Conservation (phyloP, 2,329 filamentous ascomycete species). For the Hypomyces perniciosus region DNA sequence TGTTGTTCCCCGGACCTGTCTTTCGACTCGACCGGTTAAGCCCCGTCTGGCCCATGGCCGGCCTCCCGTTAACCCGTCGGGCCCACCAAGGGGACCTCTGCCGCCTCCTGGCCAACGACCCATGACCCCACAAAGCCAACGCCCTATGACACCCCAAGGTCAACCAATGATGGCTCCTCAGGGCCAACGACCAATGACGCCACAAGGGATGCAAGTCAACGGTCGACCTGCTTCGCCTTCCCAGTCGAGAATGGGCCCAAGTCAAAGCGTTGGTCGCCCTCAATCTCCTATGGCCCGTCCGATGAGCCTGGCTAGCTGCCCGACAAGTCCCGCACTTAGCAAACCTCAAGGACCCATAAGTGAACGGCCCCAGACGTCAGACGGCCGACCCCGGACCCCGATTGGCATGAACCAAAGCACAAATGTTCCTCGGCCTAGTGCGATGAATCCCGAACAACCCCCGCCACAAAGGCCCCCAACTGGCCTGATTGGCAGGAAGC, state of each 20-base stretch:
- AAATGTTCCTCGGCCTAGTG: constrained; percentile 40
- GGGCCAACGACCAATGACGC: constrained; percentile 34
- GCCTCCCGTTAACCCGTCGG: constrained; percentile 43
- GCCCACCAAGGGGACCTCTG: constrained; percentile 22
- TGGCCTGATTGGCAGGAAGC: constrained; percentile 46
- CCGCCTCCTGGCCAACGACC: constrained; percentile 30
- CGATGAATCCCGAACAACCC: constrained; percentile 38
- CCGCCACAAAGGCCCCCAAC: constrained; percentile 29
- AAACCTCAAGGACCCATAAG: constrained; percentile 23
- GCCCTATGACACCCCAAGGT: constrained; percentile 36
- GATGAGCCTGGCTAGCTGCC: constrained; percentile 38
- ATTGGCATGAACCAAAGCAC: constrained; percentile 35
- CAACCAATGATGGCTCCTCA: constrained; percentile 21
- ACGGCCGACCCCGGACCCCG: constrained; percentile 36
- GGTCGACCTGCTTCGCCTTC: constrained; percentile 39
- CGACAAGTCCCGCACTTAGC: constrained; percentile 31
- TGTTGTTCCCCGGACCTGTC: constrained; percentile 86
- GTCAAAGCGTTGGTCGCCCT: constrained; percentile 17
- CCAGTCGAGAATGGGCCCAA: constrained; percentile 24
- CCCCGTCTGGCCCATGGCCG: constrained; percentile 57
- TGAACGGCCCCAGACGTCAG: constrained; percentile 32
- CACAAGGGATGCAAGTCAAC: constrained; percentile 23
- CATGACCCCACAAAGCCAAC: constrained; percentile 34
- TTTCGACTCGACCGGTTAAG: constrained; percentile 88
- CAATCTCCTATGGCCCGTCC: constrained; percentile 31